Base-by-base conservation (phyloP, 306 rosid species). In the Cucurbita ficifolia region DNA sequence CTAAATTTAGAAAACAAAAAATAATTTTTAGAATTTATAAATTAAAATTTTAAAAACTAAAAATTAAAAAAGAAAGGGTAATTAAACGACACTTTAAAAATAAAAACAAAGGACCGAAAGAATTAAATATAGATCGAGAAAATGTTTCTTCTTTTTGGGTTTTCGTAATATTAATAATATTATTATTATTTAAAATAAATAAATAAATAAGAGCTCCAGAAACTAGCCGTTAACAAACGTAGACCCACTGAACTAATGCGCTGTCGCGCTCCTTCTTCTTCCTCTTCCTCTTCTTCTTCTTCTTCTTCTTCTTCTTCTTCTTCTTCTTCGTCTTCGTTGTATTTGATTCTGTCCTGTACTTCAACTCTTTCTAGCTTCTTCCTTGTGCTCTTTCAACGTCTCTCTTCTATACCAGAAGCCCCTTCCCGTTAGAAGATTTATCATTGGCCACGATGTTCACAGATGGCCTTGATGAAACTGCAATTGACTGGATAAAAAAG, bases 401-500 rank as follows among this genome's bases (percentile, higher is more conserved):
- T 48, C 52, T 63, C 55, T 63, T 77, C 82, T 63, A 33, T 76
- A 51, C 50, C 70, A 63, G 50, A 33, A 16, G 0, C 67, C 6
- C 11, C 21, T 62, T 38, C 14, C 29, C 14, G 8, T 10, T 24
- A 19, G 5, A 24, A 11, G 17, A 4, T 5, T 57, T 0, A 33
- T 10, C 18, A 35, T 10, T 13, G 24, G 3, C 0, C 12, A 80
- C 43, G 57, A 93, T 90, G 99, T 94, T 94, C 87, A 89, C 96
- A 0, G 86, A 94, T 79, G 99, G 99, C 43, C 90, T 94, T 0
- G 99, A 94, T 77, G 97, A 94, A 78, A 89, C 42, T 75, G 97
- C 99, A 1, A 85, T 94, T 73, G 75, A 86, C 75, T 94, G 99
- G 99, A 83, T 94, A 81, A 91, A 94, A 6, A 88, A 86, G 96